Percentiles rank a stretch among this genome's conserved stretches.
phyloP scores from a whole-genome alignment of 257 asterid species.

The Capsicum chinense region DNA sequence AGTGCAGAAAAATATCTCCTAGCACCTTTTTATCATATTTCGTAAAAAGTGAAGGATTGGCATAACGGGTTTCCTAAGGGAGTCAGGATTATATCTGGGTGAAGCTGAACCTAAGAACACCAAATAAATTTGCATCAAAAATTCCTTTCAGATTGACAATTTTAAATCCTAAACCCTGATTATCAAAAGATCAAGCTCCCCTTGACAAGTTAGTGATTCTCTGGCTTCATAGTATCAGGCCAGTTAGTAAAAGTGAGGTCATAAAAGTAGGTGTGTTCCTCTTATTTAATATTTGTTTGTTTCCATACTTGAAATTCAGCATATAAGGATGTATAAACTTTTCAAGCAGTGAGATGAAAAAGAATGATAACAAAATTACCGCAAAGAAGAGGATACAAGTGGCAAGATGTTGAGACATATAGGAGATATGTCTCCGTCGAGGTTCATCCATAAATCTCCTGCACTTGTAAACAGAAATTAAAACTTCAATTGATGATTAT shows the following conservation, averaged over 20 bases:
- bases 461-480: constrained; percentile 34
- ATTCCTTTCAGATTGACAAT: constrained; percentile 2
- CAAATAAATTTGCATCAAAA: constrained; percentile 10
- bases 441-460: constrained; percentile 95
- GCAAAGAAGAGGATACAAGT: constrained; percentile 61
- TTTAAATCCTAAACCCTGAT: not conserved
- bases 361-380: constrained; percentile 46
- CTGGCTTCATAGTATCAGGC: constrained; percentile 6
- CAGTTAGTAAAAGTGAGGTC: not conserved
- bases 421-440: constrained; percentile 90
- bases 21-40: constrained; percentile 18
- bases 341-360: constrained; percentile 9
- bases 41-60: not conserved
- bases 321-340: constrained; percentile 3
- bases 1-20: constrained; percentile 17
- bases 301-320: constrained; percentile 2
- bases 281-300: not conserved
- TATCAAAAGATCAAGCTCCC: not conserved
- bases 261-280: not conserved
- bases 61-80: not conserved
- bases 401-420: constrained; percentile 78
- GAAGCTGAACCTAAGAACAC: not conserved
- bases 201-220: not conserved
- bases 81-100: constrained; percentile 9
- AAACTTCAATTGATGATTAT: not conserved